Percentiles rank a stretch among this genome's conserved stretches.
Conservation (phyloP, 208 protist species). For the Crithidia expoeki region DNA sequence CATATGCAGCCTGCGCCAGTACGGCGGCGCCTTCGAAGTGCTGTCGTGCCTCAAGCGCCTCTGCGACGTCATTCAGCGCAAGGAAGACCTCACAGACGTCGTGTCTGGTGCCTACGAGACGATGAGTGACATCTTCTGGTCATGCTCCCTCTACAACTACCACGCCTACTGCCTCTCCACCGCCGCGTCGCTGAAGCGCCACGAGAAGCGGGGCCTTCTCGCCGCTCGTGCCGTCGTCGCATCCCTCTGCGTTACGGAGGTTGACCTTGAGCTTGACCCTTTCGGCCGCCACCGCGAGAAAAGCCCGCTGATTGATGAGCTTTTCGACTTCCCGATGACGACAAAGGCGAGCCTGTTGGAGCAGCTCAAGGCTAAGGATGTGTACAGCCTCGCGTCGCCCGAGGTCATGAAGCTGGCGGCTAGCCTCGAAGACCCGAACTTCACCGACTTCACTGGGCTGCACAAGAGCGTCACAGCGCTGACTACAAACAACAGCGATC, state of each 20-base stretch:
- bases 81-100: slow-evolving; percentile 30
- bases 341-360: slow-evolving; percentile 39
- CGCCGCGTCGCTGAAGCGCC: slow-evolving; percentile 47
- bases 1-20: slow-evolving; percentile 51
- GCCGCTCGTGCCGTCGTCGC: slow-evolving; percentile 70
- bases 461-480: slow-evolving; percentile 34
- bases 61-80: slow-evolving; percentile 48
- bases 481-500: slow-evolving; percentile 23
- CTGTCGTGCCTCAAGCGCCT: slow-evolving; percentile 68
- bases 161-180: slow-evolving; percentile 73
- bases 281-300: slow-evolving; percentile 54
- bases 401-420: slow-evolving; percentile 25
- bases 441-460: slow-evolving; percentile 33
- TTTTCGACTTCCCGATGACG: slow-evolving; percentile 56
- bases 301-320: slow-evolving; percentile 53
- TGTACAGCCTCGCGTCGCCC: slow-evolving; percentile 15
- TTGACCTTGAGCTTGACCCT: slow-evolving; percentile 50
- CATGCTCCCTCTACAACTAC: slow-evolving; percentile 62
- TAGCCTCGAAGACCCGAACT: slow-evolving; percentile 29
- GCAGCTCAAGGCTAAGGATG: slow-evolving; percentile 35
- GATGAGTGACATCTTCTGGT: slow-evolving; percentile 76
- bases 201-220: slow-evolving; percentile 32
- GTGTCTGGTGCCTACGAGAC: slow-evolving; percentile 52
- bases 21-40: slow-evolving; percentile 52
- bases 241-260: slow-evolving; percentile 58